Conservation (phyloP, 495 filamentous ascomycete species). For the Sabuloglossum arenarium region DNA sequence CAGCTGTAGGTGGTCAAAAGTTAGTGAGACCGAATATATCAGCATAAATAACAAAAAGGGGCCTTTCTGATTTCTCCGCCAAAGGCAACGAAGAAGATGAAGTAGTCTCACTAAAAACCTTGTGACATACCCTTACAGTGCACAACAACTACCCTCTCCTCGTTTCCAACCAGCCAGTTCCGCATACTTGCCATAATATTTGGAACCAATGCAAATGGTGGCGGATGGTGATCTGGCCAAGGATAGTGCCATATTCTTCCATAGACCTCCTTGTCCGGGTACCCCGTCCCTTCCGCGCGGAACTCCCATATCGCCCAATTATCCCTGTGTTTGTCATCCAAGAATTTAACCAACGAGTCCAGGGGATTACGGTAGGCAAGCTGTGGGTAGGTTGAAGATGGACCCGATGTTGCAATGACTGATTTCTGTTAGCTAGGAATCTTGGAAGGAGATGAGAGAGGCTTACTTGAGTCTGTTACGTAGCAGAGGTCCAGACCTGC, state of each 20-base stretch:
- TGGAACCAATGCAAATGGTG: slow-evolving; percentile 74
- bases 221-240: slow-evolving; percentile 93
- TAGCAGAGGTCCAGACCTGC: slow-evolving; percentile 89
- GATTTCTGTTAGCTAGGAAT: background rate
- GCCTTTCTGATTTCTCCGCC: background rate
- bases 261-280: slow-evolving; percentile 76
- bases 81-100: background rate
- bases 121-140: slow-evolving; percentile 50
- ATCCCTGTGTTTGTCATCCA: slow-evolving; percentile 60
- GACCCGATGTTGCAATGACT: slow-evolving; percentile 66
- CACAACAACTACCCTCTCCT: slow-evolving; percentile 57
- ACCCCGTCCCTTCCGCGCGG: slow-evolving; percentile 86
- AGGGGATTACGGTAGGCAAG: slow-evolving; percentile 84
- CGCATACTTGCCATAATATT: slow-evolving; percentile 79
- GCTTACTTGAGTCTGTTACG: slow-evolving; percentile 53
- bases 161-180: slow-evolving; percentile 52
- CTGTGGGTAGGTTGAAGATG: slow-evolving; percentile 69
- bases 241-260: slow-evolving; percentile 71
- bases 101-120: background rate
- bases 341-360: slow-evolving; percentile 61
- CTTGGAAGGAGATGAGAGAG: background rate
- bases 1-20: slow-evolving; percentile 25
- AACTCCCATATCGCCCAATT: slow-evolving; percentile 96
- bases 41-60: background rate
- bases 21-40: background rate